A percentile compares a stretch with the other conserved stretches of the same genome.
Evolutionary conservation across 768 basidiomycete genomes (phyloP).

Genomic region (Suillus spraguei): DNA sequence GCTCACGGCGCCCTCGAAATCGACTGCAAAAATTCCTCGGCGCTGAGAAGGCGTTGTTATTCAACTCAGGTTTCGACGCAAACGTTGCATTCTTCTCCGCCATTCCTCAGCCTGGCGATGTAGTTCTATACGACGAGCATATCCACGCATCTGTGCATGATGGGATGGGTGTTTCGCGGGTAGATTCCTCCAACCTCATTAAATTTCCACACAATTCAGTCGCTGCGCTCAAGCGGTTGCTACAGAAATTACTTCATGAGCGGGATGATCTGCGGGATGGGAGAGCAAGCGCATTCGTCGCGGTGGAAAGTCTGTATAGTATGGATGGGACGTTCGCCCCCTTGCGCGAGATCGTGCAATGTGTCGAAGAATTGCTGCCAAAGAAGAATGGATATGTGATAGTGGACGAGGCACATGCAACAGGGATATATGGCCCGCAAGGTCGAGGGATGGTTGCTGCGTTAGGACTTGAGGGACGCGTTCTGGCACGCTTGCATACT

Average conservation of each 20-base stretch:
- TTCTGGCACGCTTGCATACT: conserved; percentile 82
- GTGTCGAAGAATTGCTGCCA: conserved; percentile 64
- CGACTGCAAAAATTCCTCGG: conserved; percentile 68
- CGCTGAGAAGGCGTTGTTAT: conserved; percentile 69
- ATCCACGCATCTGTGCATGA: conserved; percentile 93
- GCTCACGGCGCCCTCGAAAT: conserved; percentile 69
- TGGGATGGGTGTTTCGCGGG: conserved; percentile 72
- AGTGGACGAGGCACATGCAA: conserved; percentile 94
- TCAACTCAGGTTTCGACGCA: conserved; percentile 94
- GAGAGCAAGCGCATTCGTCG: conserved; percentile 64
- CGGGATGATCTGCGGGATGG: conserved; percentile 41
- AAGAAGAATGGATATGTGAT: conserved; percentile 68
- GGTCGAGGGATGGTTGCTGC: conserved; percentile 76
- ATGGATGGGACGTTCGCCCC: conserved; percentile 97
- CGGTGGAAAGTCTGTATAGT: conserved; percentile 88
- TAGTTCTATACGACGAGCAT: conserved; percentile 80
- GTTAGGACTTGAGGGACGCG: conserved; percentile 68
- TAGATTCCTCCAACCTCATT: conserved; percentile 36
- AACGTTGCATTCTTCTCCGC: conserved; percentile 86
- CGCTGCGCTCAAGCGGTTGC: conserved; percentile 43
- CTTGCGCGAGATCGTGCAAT: conserved; percentile 61
- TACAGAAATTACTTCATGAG: conserved; percentile 44
- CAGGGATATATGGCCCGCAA: conserved; percentile 81
- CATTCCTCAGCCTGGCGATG: conserved; percentile 77
- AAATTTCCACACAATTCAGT: conserved; percentile 79